Evolutionary conservation across 495 filamentous ascomycete genomes (phyloP).

Genomic region (Penicillium ochrochloron): DNA sequence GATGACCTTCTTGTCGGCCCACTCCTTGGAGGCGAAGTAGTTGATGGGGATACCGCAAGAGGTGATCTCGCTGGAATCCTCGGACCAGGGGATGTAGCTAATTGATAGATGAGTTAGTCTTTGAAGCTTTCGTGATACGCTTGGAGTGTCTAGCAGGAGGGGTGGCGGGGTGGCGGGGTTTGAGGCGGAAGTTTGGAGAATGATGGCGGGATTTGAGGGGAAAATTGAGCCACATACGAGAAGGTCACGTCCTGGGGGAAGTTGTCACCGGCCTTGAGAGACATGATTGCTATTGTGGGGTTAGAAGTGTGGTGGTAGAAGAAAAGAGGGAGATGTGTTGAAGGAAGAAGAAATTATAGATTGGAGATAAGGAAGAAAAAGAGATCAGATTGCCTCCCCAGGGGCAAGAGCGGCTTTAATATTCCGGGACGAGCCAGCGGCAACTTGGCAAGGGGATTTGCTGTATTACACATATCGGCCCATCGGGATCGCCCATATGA

Average conservation of each 20-base stretch:
- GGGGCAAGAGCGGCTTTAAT: constrained; percentile 26
- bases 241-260: constrained; percentile 84
- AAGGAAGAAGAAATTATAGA: constrained; percentile 13
- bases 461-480: constrained; percentile 38
- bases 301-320: constrained; percentile 12
- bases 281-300: constrained; percentile 56
- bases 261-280: constrained; percentile 78
- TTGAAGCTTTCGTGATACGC: constrained; percentile 8
- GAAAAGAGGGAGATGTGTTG: constrained; percentile 2
- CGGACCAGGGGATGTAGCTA: constrained; percentile 73
- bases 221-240: constrained; percentile 53
- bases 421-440: constrained; percentile 9
- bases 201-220: constrained; percentile 2
- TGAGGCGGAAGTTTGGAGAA: background rate
- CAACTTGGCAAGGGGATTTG: constrained; percentile 1
- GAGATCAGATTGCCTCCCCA: background rate
- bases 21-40: constrained; percentile 87
- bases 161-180: constrained; percentile 5
- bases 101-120: constrained; percentile 15
- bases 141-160: constrained; percentile 10
- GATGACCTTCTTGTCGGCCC: constrained; percentile 86
- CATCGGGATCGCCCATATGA: constrained; percentile 34
- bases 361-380: constrained; percentile 14
- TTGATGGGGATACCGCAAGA: constrained; percentile 78
- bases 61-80: constrained; percentile 66